A percentile compares a stretch with the other conserved stretches of the same genome.
These are phyloP conservation scores for Chenopodium formosanum DNA, from an alignment of 148 eudicot species.

Conservation along the genomic window DNA sequence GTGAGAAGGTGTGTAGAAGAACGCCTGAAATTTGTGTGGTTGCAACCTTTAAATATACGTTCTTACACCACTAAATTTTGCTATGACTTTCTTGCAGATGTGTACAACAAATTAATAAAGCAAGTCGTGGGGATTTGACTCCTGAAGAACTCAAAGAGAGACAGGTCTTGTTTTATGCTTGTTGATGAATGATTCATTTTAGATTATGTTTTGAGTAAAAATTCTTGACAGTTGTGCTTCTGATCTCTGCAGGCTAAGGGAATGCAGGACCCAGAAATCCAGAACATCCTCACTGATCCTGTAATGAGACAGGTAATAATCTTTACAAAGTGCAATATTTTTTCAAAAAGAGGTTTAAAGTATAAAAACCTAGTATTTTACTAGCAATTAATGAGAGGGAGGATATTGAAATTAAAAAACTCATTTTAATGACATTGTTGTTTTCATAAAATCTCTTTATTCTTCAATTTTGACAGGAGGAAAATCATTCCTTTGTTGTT, in stretches of 20 bases:
- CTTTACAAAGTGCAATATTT: background rate
- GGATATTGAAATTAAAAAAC: too few relatives aligned
- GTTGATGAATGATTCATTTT: background rate
- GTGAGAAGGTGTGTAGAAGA: conserved; percentile 54
- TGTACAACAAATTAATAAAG: conserved; percentile 80
- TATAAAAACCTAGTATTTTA: too few relatives aligned
- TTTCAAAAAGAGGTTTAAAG: too few relatives aligned
- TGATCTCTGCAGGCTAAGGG: conserved; percentile 66
- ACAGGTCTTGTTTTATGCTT: conserved; percentile 54
- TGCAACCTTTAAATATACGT: background rate
- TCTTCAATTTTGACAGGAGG: too few relatives aligned
- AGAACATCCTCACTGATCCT: conserved; percentile 86
- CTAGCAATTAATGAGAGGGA: too few relatives aligned
- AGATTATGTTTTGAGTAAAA: background rate
- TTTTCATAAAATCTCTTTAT: too few relatives aligned
- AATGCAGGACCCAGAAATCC: conserved; percentile 98
- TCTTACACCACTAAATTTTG: background rate
- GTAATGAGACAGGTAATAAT: conserved; percentile 91
- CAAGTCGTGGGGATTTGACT: conserved; percentile 83
- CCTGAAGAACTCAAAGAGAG: conserved; percentile 96
- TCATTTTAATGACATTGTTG: too few relatives aligned
- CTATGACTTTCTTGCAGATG: conserved; percentile 49
- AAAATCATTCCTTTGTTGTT: too few relatives aligned
- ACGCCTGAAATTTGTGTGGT: background rate
- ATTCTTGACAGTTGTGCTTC: conserved; percentile 1